Evolutionary conservation across 345 rosid genomes (phyloP).

Genomic region (Populus nigra): DNA sequence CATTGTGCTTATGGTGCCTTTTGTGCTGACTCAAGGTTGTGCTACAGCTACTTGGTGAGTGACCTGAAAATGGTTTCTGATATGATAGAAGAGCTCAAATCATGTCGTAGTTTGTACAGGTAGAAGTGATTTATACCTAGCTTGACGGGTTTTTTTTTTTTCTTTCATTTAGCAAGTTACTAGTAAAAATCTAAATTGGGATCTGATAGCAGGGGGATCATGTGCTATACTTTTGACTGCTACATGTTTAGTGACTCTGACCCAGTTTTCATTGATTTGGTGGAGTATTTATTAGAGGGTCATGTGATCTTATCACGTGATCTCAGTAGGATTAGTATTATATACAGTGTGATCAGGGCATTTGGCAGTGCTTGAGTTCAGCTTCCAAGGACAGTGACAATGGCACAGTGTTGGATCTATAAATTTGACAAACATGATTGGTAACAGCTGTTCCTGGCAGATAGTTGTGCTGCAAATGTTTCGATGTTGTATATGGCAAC

Average conservation of each 20-base stretch:
- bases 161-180: background rate
- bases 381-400: background rate
- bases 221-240: conserved; percentile 50
- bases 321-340: background rate
- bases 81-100: background rate
- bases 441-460: background rate
- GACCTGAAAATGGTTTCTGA: conserved; percentile 3
- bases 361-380: background rate
- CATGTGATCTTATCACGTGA: conserved; percentile 56
- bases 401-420: background rate
- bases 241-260: conserved; percentile 18
- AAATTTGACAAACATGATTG: background rate
- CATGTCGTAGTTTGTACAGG: background rate
- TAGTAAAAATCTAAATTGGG: conserved; percentile 21
- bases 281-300: background rate
- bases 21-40: background rate
- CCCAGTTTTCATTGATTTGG: background rate
- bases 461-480: background rate
- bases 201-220: conserved; percentile 50
- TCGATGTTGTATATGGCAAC: background rate
- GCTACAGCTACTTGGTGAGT: background rate
- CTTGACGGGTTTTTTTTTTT: background rate
- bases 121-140: background rate
- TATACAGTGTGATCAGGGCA: background rate
- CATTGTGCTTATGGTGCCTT: conserved; percentile 29